phyloP scores from a whole-genome alignment of 2,329 filamentous ascomycete species.

The Cadophora gregata region DNA sequence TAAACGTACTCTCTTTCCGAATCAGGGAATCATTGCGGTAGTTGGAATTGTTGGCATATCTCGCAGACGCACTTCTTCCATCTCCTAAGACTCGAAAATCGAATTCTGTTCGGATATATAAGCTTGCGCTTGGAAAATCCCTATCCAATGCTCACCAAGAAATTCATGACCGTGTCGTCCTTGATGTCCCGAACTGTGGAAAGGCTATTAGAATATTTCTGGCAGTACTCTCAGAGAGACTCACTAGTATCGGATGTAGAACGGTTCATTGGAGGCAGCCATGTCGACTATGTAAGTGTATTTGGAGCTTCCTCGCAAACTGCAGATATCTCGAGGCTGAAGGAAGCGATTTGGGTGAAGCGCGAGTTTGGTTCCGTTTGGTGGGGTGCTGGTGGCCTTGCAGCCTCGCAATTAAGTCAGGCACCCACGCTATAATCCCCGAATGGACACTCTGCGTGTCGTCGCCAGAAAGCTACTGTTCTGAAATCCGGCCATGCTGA shows the following conservation, averaged over 20 bases:
- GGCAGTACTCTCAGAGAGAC: constrained; percentile 42
- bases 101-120: constrained; percentile 70
- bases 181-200: constrained; percentile 87
- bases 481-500: constrained; percentile 30
- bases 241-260: constrained; percentile 98
- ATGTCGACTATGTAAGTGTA: constrained; percentile 31
- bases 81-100: constrained; percentile 93
- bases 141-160: constrained; percentile 65
- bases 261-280: constrained; percentile 67
- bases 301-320: constrained; percentile 15
- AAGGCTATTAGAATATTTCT: constrained; percentile 30
- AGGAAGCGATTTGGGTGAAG: constrained; percentile 31
- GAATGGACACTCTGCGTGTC: constrained; percentile 32
- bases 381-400: constrained; percentile 14
- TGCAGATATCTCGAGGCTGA: constrained; percentile 32
- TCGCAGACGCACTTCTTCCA: constrained; percentile 88
- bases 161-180: constrained; percentile 98
- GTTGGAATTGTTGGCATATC: constrained; percentile 99
- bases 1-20: constrained; percentile 91
- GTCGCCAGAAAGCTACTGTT: constrained; percentile 30
- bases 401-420: constrained; percentile 27
- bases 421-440: constrained; percentile 26
- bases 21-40: constrained; percentile 99
- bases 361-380: constrained; percentile 8
- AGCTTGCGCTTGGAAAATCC: constrained; percentile 19